Percentiles rank a stretch among this genome's conserved stretches.
phyloP scores from a whole-genome alignment of 148 eudicot species.

The Dianthus caryophyllus region DNA sequence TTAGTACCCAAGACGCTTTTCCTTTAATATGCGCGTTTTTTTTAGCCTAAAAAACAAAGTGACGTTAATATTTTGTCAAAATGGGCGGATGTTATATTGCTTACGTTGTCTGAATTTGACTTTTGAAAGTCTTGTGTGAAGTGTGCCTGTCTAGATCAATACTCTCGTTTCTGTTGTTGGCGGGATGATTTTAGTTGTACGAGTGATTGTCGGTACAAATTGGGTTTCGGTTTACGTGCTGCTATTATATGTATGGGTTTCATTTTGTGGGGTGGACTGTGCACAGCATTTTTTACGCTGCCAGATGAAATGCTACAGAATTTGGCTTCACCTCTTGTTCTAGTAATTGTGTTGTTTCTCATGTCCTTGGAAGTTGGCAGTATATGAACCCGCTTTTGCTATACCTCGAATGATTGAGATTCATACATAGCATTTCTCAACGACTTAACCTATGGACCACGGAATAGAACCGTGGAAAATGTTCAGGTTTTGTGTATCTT shows the following conservation, averaged over 20 bases:
- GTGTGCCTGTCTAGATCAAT: slow-evolving; percentile 25
- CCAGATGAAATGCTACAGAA: too few relatives aligned
- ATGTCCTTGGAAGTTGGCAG: too few relatives aligned
- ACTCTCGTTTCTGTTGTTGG: slow-evolving; percentile 30
- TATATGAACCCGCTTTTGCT: neutral
- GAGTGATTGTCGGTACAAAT: neutral
- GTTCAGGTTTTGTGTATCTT: too few relatives aligned
- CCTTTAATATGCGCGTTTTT: slow-evolving; percentile 10
- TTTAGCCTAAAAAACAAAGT: slow-evolving; percentile 26
- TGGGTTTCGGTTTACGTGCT: neutral
- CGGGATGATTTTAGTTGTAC: neutral
- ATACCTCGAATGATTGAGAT: too few relatives aligned
- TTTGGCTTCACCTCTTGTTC: too few relatives aligned
- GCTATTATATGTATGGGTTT: neutral
- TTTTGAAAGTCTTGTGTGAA: slow-evolving; percentile 18
- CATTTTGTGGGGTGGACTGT: too few relatives aligned
- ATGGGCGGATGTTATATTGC: slow-evolving; percentile 29
- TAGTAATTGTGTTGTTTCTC: too few relatives aligned
- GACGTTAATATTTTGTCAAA: slow-evolving; percentile 39
- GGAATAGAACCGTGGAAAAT: too few relatives aligned
- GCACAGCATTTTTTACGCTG: too few relatives aligned
- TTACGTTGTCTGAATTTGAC: slow-evolving; percentile 32
- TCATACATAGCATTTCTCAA: too few relatives aligned
- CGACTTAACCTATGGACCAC: too few relatives aligned
- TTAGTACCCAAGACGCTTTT: slow-evolving; percentile 13